Evolutionary conservation across 2,329 filamentous ascomycete genomes (phyloP), one percentile per base, ranked within the genome.

Genomic region (Pyrenophora graminea): DNA sequence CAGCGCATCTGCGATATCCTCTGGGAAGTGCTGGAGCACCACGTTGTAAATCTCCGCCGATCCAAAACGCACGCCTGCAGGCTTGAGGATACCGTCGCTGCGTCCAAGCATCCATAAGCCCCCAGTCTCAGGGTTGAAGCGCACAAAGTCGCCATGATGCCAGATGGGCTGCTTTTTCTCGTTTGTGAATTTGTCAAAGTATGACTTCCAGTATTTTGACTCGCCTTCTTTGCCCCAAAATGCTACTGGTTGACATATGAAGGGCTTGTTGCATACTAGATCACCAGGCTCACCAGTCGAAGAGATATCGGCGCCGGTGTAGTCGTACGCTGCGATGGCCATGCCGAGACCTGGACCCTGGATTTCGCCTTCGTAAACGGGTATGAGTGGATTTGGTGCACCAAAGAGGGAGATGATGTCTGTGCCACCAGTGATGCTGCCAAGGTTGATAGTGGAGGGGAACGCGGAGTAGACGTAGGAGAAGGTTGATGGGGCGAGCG

Each of bases 361-460:
- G 44, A 81, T 80, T 48, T 81, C 79, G 54, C 79, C 79, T 49
- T 74, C 72, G 61, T 79, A 77, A 23, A 81, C 79, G 8, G 79
- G 77, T 6, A 75, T 62, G 3, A 81, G 69, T 1, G 77, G 78
- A 48, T 88, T 93, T 0, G 91, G 89, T 0, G 90, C 87, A 37
- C 92, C 93, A 66, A 97, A 99, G 30, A 97, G 84, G 1, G 92
- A 96, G 59, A 97, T 90, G 64, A 97, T 97, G 70, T 99, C 94
- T 3, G 93, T 97, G 42, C 93, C 94, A 32, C 94, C 94, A 0
- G 93, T 97, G 67, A 99, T 97, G 49, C 90, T 95, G 41, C 87
- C 91, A 6, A 97, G 84, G 73, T 97, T 93, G 59, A 97, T 80
- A n/a, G 82, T 78, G 0, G 82, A 67, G 2, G 91, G 91, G 67